Evolutionary conservation across 371 early-diverging fungal species (phyloP).

Genomic region (Phascolomyces articulosus): DNA sequence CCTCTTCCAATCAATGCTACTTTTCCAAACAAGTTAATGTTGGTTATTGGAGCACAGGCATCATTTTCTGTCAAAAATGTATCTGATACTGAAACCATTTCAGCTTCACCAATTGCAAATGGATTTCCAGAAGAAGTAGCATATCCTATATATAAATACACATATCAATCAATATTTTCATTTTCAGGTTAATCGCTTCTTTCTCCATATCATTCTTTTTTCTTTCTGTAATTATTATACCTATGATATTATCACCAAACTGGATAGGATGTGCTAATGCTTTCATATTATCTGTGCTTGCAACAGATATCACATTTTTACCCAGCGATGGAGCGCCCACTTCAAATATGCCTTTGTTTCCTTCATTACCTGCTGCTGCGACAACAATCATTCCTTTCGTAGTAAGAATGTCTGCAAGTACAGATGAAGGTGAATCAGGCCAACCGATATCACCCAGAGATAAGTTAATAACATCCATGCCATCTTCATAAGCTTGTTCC

Average conservation of each 20-base stretch:
- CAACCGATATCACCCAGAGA: constrained; percentile 48
- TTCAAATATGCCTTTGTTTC: constrained; percentile 64
- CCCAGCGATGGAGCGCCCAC: constrained; percentile 70
- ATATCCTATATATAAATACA: constrained; percentile 22
- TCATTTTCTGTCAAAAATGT: constrained; percentile 29
- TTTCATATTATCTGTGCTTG: constrained; percentile 69
- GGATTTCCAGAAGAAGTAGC: constrained; percentile 25
- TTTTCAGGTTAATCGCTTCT: too few relatives aligned
- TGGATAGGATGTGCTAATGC: constrained; percentile 34
- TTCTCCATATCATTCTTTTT: neutral
- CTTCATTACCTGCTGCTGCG: constrained; percentile 77
- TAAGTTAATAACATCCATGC: constrained; percentile 58
- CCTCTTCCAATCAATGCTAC: constrained; percentile 65
- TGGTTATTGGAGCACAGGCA: constrained; percentile 45
- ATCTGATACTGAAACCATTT: constrained; percentile 25
- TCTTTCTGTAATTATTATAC: constrained; percentile 6
- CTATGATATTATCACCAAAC: constrained; percentile 16
- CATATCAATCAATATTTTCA: neutral
- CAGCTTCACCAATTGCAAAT: constrained; percentile 16
- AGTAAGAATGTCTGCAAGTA: constrained; percentile 38
- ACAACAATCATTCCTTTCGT: constrained; percentile 38
- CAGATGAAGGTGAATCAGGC: constrained; percentile 46
- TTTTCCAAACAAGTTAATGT: constrained; percentile 45
- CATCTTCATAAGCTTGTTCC: constrained; percentile 69
- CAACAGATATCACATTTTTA: constrained; percentile 63